Evolutionary conservation across 2,329 filamentous ascomycete species (phyloP).

Genomic region (Aureobasidium zeae): DNA sequence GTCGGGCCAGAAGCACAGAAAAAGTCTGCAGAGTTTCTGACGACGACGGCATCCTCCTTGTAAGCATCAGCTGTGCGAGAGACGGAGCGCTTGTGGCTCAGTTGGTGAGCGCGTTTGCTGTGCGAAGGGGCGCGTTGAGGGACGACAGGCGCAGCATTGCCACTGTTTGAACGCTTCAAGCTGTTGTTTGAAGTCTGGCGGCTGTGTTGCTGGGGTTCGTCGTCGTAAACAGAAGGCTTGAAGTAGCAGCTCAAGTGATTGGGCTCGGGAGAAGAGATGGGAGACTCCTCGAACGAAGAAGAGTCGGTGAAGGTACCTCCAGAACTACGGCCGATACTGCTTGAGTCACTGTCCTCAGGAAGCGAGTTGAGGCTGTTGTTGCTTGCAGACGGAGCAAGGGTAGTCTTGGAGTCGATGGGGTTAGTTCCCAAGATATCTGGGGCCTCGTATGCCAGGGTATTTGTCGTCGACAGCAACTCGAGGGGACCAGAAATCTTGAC

Average conservation of each 20-base stretch:
- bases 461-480: slow-evolving; percentile 85
- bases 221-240: slow-evolving; percentile 37
- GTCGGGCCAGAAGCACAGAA: slow-evolving; percentile 32
- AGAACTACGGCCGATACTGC: slow-evolving; percentile 45
- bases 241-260: slow-evolving; percentile 52
- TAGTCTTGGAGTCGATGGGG: slow-evolving; percentile 22
- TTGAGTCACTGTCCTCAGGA: slow-evolving; percentile 65
- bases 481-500: slow-evolving; percentile 79
- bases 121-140: slow-evolving; percentile 75
- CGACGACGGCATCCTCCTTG: neutral
- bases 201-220: slow-evolving; percentile 15
- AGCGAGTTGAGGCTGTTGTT: slow-evolving; percentile 49
- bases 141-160: slow-evolving; percentile 54
- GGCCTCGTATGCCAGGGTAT: slow-evolving; percentile 90
- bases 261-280: slow-evolving; percentile 41
- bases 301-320: slow-evolving; percentile 62
- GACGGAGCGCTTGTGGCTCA: slow-evolving; percentile 60
- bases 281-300: slow-evolving; percentile 41
- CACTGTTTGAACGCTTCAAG: slow-evolving; percentile 28
- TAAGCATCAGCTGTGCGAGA: slow-evolving; percentile 31
- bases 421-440: slow-evolving; percentile 55
- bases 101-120: slow-evolving; percentile 72
- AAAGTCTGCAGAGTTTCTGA: slow-evolving; percentile 38
- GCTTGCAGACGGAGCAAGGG: slow-evolving; percentile 20
- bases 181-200: slow-evolving; percentile 17